A percentile compares a stretch with the other conserved stretches of the same genome.
These are phyloP conservation scores for Sphaerostilbella broomeana DNA, from an alignment of 2,329 filamentous ascomycete species.

Conservation along the genomic window DNA sequence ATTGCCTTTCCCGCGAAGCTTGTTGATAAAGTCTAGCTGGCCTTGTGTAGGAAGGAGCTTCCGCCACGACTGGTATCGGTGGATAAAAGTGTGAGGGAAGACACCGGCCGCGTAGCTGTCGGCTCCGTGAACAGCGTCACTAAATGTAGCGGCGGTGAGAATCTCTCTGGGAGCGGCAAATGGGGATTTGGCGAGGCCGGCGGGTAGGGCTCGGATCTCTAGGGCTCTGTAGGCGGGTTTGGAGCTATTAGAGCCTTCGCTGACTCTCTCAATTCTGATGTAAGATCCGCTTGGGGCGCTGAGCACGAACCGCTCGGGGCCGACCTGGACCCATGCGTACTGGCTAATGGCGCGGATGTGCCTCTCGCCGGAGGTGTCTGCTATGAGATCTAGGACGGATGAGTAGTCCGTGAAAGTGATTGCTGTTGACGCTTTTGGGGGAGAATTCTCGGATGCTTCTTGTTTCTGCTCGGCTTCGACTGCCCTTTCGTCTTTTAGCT, in stretches of 20 bases:
- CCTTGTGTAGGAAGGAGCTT: slow-evolving; percentile 54
- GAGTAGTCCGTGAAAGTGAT: slow-evolving; percentile 87
- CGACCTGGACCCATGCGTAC: slow-evolving; percentile 76
- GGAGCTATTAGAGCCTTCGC: slow-evolving; percentile 18
- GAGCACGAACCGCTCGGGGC: slow-evolving; percentile 64
- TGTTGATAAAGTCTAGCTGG: slow-evolving; percentile 66
- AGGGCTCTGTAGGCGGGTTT: slow-evolving; percentile 35
- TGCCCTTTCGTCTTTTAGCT: slow-evolving; percentile 44
- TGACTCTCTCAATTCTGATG: slow-evolving; percentile 43
- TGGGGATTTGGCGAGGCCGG: slow-evolving; percentile 44
- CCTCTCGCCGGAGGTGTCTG: slow-evolving; percentile 70
- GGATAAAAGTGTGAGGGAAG: slow-evolving; percentile 63
- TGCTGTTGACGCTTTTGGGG: slow-evolving; percentile 27
- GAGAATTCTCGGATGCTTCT: slow-evolving; percentile 6
- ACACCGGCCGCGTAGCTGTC: slow-evolving; percentile 69
- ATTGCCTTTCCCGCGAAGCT: slow-evolving; percentile 47
- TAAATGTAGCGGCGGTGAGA: slow-evolving; percentile 57
- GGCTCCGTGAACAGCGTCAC: slow-evolving; percentile 72
- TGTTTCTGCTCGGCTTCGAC: slow-evolving; percentile 28
- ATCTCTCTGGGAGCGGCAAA: slow-evolving; percentile 65
- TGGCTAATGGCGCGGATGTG: slow-evolving; percentile 72
- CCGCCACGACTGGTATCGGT: slow-evolving; percentile 63
- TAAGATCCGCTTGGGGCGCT: slow-evolving; percentile 57
- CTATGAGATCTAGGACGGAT: slow-evolving; percentile 83
- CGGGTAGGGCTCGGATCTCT: slow-evolving; percentile 43